Evolutionary conservation across 768 basidiomycete genomes (phyloP).

Genomic region (Rhizopogon rudus): DNA sequence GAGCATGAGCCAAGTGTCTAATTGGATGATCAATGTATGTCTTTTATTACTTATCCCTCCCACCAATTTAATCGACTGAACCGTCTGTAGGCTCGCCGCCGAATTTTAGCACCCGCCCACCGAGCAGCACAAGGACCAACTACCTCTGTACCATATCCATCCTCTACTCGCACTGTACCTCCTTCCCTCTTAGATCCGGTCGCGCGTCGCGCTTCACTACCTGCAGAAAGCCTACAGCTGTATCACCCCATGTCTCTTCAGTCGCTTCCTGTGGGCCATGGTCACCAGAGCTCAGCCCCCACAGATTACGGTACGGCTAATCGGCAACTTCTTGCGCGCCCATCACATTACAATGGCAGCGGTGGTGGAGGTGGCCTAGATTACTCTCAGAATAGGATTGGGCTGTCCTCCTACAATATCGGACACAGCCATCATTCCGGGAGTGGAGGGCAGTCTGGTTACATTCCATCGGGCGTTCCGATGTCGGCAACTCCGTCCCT

Average conservation of each 20-base stretch:
- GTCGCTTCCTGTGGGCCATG: slow-evolving; percentile 33
- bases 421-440: slow-evolving; percentile 40
- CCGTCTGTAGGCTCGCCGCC: slow-evolving; percentile 60
- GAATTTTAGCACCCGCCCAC: slow-evolving; percentile 80
- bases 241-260: slow-evolving; percentile 80
- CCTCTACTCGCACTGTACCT: slow-evolving; percentile 29
- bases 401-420: slow-evolving; percentile 33
- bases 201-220: slow-evolving; percentile 61
- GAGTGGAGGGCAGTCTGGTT: slow-evolving; percentile 22
- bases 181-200: slow-evolving; percentile 29
- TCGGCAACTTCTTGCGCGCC: slow-evolving; percentile 41
- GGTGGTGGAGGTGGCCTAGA: slow-evolving; percentile 16
- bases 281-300: slow-evolving; percentile 26
- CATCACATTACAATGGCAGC: slow-evolving; percentile 24
- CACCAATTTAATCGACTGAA: slow-evolving; percentile 9
- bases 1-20: slow-evolving; percentile 86
- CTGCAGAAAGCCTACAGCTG: slow-evolving; percentile 65
- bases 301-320: slow-evolving; percentile 38
- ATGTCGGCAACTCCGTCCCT: slow-evolving; percentile 50
- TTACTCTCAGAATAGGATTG: slow-evolving; percentile 27
- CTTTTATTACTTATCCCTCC: slow-evolving; percentile 20
- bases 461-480: slow-evolving; percentile 36
- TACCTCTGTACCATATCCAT: slow-evolving; percentile 70
- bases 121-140: slow-evolving; percentile 72
- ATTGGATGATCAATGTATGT: slow-evolving; percentile 89